Percentiles rank a stretch among this genome's conserved stretches.
Evolutionary conservation across 352 stramenopile species (phyloP).

Genomic region (Elongisporangium senticosum): DNA sequence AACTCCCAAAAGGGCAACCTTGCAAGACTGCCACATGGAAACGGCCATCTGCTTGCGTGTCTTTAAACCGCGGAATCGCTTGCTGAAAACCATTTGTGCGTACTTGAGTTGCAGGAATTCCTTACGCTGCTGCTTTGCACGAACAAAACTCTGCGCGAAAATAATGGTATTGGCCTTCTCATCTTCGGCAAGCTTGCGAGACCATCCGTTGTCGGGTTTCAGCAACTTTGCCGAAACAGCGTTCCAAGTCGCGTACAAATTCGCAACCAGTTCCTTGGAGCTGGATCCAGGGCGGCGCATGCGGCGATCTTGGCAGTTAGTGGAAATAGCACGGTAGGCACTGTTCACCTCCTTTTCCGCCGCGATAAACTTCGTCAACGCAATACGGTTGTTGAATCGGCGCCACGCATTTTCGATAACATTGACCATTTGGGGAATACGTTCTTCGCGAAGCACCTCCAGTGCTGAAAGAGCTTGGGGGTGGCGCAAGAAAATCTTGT

Average conservation of each 20-base stretch:
- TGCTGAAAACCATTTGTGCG: slow-evolving; percentile 72
- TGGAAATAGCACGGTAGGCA: slow-evolving; percentile 42
- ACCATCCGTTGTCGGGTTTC: slow-evolving; percentile 36
- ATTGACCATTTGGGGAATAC: slow-evolving; percentile 72
- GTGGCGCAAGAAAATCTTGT: slow-evolving; percentile 89
- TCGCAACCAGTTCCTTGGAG: slow-evolving; percentile 44
- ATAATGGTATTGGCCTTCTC: slow-evolving; percentile 66
- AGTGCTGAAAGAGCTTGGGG: slow-evolving; percentile 85
- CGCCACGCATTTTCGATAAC: slow-evolving; percentile 84
- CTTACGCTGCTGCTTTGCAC: slow-evolving; percentile 38
- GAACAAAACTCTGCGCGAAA: slow-evolving; percentile 74
- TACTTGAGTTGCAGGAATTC: slow-evolving; percentile 49
- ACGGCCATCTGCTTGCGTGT: slow-evolving; percentile 65
- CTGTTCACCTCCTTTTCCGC: slow-evolving; percentile 46
- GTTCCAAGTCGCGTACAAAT: slow-evolving; percentile 64
- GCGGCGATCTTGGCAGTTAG: slow-evolving; percentile 65
- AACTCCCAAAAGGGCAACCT: slow-evolving; percentile 66
- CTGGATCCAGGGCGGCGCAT: slow-evolving; percentile 51
- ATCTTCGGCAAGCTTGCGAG: slow-evolving; percentile 37
- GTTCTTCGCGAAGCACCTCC: slow-evolving; percentile 72
- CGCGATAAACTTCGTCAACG: slow-evolving; percentile 50
- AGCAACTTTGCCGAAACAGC: slow-evolving; percentile 45
- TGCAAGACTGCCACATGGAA: slow-evolving; percentile 66
- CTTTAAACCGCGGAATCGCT: slow-evolving; percentile 68
- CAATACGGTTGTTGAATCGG: slow-evolving; percentile 73